Percentiles rank a stretch among this genome's conserved stretches.
Evolutionary conservation across 139 green algal species (phyloP).

Genomic region (Edaphochlamys debaryana): DNA sequence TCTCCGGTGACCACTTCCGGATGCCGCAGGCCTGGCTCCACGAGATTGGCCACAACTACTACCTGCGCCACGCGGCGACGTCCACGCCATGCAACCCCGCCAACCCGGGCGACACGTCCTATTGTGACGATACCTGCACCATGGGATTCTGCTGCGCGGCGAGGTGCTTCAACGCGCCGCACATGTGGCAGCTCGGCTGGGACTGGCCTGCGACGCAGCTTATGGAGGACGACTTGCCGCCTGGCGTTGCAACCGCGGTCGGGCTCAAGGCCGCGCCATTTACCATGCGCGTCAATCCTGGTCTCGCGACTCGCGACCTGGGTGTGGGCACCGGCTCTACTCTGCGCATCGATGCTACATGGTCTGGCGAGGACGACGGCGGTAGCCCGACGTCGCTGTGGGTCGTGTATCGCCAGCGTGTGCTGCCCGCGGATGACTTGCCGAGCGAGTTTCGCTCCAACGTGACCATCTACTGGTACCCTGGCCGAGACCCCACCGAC

Average conservation of each 20-base stretch:
- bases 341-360: constrained; percentile 1
- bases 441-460: neutral
- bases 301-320: neutral
- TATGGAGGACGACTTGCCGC: neutral
- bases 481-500: neutral
- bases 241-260: neutral
- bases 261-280: neutral
- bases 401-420: neutral
- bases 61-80: constrained; percentile 32
- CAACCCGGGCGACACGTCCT: constrained; percentile 14
- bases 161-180: constrained; percentile 52
- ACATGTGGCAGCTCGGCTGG: constrained; percentile 56
- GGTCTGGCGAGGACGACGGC: neutral
- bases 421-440: neutral
- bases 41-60: constrained; percentile 57
- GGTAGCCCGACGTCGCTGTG: neutral
- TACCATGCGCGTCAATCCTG: neutral
- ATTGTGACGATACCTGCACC: constrained; percentile 32
- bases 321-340: neutral
- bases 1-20: constrained; percentile 33
- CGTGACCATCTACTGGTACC: neutral
- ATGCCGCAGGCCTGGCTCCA: constrained; percentile 36
- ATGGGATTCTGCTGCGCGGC: constrained; percentile 49
- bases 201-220: neutral
- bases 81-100: neutral